Conservation (phyloP, 1,139 yeast species). For the Saccharomyces uvarum region DNA sequence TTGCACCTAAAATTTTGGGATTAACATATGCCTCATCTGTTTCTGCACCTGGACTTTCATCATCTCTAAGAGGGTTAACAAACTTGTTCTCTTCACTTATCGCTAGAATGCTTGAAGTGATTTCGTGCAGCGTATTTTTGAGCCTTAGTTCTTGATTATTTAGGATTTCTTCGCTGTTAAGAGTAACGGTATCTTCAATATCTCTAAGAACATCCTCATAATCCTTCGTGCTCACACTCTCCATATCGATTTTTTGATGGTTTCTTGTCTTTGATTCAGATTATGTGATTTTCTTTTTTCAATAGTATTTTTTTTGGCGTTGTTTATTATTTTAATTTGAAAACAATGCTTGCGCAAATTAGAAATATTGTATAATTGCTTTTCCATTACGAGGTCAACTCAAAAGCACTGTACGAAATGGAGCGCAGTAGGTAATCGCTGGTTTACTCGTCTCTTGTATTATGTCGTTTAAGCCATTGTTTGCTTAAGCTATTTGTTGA, state of each 20-base stretch:
- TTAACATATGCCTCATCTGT: conserved; percentile 11
- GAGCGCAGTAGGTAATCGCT: neutral
- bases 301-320: neutral
- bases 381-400: too few relatives aligned
- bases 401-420: too few relatives aligned
- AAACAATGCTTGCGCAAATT: neutral
- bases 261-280: neutral
- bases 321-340: neutral
- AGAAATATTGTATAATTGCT: too few relatives aligned
- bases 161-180: conserved; percentile 17
- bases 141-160: conserved; percentile 19
- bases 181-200: conserved; percentile 14
- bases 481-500: neutral
- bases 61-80: conserved; percentile 7
- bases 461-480: neutral
- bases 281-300: neutral
- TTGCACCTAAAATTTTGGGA: conserved; percentile 13
- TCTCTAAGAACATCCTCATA: conserved; percentile 4
- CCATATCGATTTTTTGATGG: neutral
- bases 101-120: conserved; percentile 21
- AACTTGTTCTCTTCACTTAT: conserved; percentile 21
- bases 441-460: neutral
- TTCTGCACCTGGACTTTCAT: neutral
- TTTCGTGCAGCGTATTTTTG: conserved; percentile 17
- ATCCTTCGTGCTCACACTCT: neutral